Evolutionary conservation across 306 rosid species (phyloP).

Genomic region (Luffa aegyptiaca): DNA sequence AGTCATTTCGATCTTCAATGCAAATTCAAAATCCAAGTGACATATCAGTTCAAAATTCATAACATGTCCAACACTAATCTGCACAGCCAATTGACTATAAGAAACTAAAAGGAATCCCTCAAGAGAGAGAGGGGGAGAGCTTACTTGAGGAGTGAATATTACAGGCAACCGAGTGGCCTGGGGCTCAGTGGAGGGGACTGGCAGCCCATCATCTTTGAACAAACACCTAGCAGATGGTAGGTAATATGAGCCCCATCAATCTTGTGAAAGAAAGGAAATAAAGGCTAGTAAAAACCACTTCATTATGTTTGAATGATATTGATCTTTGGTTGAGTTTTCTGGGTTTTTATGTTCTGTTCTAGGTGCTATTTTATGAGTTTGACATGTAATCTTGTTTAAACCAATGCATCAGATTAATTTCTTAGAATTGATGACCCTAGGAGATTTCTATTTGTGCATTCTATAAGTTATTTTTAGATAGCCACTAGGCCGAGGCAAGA

Average conservation of each 20-base stretch:
- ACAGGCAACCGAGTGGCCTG: conserved; percentile 77
- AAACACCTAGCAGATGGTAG: conserved; percentile 11
- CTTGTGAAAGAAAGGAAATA: too few species aligned
- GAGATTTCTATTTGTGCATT: too few species aligned
- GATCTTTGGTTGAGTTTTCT: too few species aligned
- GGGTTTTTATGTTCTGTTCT: too few species aligned
- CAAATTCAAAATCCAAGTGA: background rate
- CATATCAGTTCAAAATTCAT: background rate
- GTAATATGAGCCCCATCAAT: conserved; percentile 13
- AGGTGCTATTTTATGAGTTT: too few species aligned
- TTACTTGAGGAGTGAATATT: conserved; percentile 94
- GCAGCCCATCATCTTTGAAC: conserved; percentile 57
- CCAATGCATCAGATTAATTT: too few species aligned
- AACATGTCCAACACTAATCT: background rate
- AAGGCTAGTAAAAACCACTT: too few species aligned
- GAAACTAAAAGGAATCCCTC: background rate
- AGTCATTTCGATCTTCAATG: background rate
- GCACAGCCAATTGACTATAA: background rate
- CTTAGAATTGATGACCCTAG: too few species aligned
- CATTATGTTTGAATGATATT: too few species aligned
- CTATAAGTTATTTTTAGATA: too few species aligned
- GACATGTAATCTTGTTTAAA: too few species aligned
- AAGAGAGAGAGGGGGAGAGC: background rate
- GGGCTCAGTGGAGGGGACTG: conserved; percentile 87
- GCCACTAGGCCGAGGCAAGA: too few species aligned